phyloP scores from a whole-genome alignment of 2,329 filamentous ascomycete genomes.

The Microsporum ferrugineum region DNA sequence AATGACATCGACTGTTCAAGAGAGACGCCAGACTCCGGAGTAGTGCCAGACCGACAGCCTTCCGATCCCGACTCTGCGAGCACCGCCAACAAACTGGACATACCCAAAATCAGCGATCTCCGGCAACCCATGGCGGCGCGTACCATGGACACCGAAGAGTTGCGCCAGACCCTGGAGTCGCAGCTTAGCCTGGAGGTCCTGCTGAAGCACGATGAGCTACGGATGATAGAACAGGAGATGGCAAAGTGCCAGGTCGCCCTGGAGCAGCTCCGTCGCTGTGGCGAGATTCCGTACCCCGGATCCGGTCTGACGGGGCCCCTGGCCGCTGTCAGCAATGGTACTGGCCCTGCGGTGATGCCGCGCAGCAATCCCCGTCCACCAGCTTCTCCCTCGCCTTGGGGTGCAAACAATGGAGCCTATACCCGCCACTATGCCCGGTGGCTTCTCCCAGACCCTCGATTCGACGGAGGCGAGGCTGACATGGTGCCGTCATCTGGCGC shows the following conservation, averaged over 20 bases:
- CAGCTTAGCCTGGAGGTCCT: constrained; percentile 87
- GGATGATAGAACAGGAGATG: constrained; percentile 88
- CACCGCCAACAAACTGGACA: background rate
- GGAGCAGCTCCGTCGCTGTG: constrained; percentile 85
- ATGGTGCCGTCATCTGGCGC: constrained; percentile 17
- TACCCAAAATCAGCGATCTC: background rate
- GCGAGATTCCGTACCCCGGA: constrained; percentile 80
- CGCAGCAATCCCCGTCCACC: constrained; percentile 54
- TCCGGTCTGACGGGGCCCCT: constrained; percentile 49
- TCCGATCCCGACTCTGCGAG: background rate
- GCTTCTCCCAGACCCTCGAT: constrained; percentile 78
- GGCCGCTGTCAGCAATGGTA: constrained; percentile 59
- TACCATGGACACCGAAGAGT: constrained; percentile 33
- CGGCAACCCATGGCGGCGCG: background rate
- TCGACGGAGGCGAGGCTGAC: constrained; percentile 53
- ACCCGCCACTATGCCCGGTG: constrained; percentile 90
- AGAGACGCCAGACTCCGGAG: background rate
- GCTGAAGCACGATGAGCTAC: constrained; percentile 86
- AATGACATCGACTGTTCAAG: background rate
- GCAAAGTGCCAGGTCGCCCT: constrained; percentile 89
- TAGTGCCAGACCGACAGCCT: background rate
- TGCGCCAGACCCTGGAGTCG: constrained; percentile 65
- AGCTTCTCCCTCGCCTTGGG: constrained; percentile 74
- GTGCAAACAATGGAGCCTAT: constrained; percentile 84
- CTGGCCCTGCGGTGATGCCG: constrained; percentile 56